Evolutionary conservation across 495 filamentous ascomycete genomes (phyloP).

Genomic region (Penicillium desertorum): DNA sequence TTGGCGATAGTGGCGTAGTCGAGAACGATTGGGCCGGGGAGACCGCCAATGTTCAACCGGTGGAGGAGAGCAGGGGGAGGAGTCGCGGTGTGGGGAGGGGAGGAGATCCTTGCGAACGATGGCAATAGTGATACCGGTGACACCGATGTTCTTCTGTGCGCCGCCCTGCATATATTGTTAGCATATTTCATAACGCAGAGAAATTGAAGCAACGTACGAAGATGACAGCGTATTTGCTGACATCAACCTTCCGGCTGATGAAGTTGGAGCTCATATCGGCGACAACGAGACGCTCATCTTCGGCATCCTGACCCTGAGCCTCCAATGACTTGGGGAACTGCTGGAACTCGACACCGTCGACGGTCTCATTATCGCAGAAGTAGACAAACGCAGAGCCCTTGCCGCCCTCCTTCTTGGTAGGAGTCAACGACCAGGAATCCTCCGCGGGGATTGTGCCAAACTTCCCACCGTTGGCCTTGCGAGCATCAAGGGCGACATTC

Average conservation of each 20-base stretch:
- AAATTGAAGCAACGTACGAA: conserved; percentile 32
- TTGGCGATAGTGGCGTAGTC: conserved; percentile 79
- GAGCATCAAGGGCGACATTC: conserved; percentile 73
- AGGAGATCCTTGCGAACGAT: conserved; percentile 78
- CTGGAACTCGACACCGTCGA: conserved; percentile 91
- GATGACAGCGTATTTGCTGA: conserved; percentile 61
- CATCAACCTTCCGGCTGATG: conserved; percentile 62
- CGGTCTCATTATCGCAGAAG: conserved; percentile 84
- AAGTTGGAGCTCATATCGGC: conserved; percentile 83
- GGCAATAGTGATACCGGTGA: conserved; percentile 79
- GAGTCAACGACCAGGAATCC: conserved; percentile 72
- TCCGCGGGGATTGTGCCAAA: conserved; percentile 82
- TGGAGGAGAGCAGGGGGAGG: conserved; percentile 65
- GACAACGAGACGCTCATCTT: conserved; percentile 64
- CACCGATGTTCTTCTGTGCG: conserved; percentile 89
- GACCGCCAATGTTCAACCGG: conserved; percentile 56
- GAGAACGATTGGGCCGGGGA: conserved; percentile 74
- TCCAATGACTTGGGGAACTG: conserved; percentile 65
- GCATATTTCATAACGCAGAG: neutral
- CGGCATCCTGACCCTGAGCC: conserved; percentile 48
- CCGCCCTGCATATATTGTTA: conserved; percentile 46
- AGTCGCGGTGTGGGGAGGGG: conserved; percentile 57
- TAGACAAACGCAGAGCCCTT: conserved; percentile 73
- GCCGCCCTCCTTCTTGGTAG: conserved; percentile 50
- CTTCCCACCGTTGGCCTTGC: conserved; percentile 72